Evolutionary conservation across 2,329 filamentous ascomycete species (phyloP), one percentile per base, ranked within the genome.

Genomic region (Acrocalymma vagum): DNA sequence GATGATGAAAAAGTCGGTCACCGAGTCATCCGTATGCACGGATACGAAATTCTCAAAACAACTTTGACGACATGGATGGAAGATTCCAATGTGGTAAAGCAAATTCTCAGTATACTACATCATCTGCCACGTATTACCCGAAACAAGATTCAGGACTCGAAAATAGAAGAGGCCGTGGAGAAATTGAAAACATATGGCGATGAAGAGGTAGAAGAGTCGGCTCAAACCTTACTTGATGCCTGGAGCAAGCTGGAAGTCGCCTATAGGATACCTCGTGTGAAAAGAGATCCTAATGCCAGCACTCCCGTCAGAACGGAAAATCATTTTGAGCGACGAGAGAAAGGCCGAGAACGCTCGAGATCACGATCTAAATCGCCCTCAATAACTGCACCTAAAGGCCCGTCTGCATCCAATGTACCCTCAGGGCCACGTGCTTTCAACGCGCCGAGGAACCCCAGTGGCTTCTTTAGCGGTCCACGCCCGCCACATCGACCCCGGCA

Each of bases 71-170:
- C 87, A 17, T 99, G 93, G 78, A 84, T 85, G 49, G 87, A 91
- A n/a, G 94, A 97, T 65, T 80, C 86, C 67, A 96, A 96, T 56
- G 85, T 97, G 18, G 84, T 95, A 24, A 74, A 95, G 48, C 94
- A 97, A 71, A 86, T 96, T 18, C 78, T 99, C 48, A 86, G 94
- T 52, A 91, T 99, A 39, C 80, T 99, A 14, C 86, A 95, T 69
- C 86, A 85, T 51, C 87, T 97, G 52, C 94, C 94, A 1, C 86
- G 93, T 8, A 77, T 97, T 33, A 97, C 94, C 14, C 86, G 90
- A 45, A 99, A 99, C 77, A 99, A 99, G 72, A 96, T 99, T 43
- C 86, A 89, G 53, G 92, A 96, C 61, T 95, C 94, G 7, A 95
- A 95, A 60, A 96, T 99, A 48, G 94, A 97, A 67, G 79, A 85